Evolutionary conservation across 2,329 filamentous ascomycete genomes (phyloP), one percentile per base, ranked within the genome.

Genomic region (Ophiocordyceps unilateralis): DNA sequence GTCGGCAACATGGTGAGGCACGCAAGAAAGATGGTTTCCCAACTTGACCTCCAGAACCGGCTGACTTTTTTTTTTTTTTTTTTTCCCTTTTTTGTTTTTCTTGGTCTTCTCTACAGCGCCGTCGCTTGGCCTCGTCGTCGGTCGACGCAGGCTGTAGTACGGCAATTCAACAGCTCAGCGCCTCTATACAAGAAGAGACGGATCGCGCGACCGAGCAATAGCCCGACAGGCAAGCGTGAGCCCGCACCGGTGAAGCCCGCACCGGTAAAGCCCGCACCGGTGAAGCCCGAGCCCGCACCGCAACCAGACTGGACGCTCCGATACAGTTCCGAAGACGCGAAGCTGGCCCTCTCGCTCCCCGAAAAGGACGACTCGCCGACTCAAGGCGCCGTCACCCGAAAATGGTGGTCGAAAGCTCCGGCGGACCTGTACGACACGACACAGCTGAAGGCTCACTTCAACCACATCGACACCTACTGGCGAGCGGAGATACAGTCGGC

Each of bases 401-500:
- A 21, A 23, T 23, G 20, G 20, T 23, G 21, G 37, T 23, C 19
- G 3, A 1, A 15, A 1, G 15, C 32, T 52, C 55, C 61, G 5
- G 55, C 62, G 21, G 61, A 71, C 32, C 68, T 67, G 12, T 64
- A 69, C 53, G 60, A 73, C 59, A 64, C 73, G 49, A 59, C 62
- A 43, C 61, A 70, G 55, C 60, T 74, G 20, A 52, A 54, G n/a
- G 60, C 62, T n/a, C 65, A 65, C 21, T 63, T 66, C 46, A 47
- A 51, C 19, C 57, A 60, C 45, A 55, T 63, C 36, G 64, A 66
- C 44, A 53, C 58, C 42, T 64, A 66, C 56, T 69, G 63, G 58
- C 53, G 52, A 45, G 58, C 65, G 46, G 62, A 65, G 50, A 55
- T 72, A 37, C 60, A 62, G 23, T 49, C 57, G 28, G 53, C 62